These are phyloP conservation scores for Metschnikowia dekortorum DNA, from an alignment of 805 yeast genomes.

Conservation along the genomic window DNA sequence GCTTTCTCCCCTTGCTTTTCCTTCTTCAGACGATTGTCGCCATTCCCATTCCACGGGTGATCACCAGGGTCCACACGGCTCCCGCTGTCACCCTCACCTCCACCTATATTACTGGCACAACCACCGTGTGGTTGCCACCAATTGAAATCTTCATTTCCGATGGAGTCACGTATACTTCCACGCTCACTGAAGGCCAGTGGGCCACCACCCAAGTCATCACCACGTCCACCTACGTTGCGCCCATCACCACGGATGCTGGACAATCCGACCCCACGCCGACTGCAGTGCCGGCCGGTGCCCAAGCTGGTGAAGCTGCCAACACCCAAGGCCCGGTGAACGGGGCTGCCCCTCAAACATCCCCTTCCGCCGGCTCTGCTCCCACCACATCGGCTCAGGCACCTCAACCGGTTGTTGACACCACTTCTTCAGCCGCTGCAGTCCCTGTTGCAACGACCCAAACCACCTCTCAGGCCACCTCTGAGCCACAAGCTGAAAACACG, in stretches of 20 bases:
- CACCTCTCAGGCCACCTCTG: too few species aligned
- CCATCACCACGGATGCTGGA: conserved; percentile 8
- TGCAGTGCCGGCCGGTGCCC: neutral
- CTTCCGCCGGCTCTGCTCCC: too few species aligned
- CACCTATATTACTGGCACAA: conserved; percentile 43
- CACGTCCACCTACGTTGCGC: conserved; percentile 20
- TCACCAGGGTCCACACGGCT: conserved; percentile 57
- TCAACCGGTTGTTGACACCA: too few species aligned
- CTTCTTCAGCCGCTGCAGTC: too few species aligned
- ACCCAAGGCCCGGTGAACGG: conserved; percentile 13
- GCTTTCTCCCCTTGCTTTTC: conserved; percentile 9
- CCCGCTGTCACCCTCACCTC: conserved; percentile 44
- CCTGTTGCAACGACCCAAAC: too few species aligned
- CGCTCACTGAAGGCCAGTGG: conserved; percentile 31
- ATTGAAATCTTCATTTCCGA: conserved; percentile 50
- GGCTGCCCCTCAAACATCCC: too few species aligned
- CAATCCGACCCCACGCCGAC: conserved; percentile 5
- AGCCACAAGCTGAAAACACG: too few species aligned
- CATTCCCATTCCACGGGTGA: conserved; percentile 36
- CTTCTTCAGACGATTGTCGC: conserved; percentile 23
- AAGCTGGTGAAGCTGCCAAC: conserved; percentile 8
- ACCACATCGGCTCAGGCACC: too few species aligned
- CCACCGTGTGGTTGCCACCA: conserved; percentile 47
- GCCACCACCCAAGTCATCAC: conserved; percentile 33
- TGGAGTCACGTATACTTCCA: conserved; percentile 48